Percentiles rank a stretch among this genome's conserved stretches.
Evolutionary conservation across 2,329 filamentous ascomycete genomes (phyloP).

Genomic region (Verticillium klebahnii): DNA sequence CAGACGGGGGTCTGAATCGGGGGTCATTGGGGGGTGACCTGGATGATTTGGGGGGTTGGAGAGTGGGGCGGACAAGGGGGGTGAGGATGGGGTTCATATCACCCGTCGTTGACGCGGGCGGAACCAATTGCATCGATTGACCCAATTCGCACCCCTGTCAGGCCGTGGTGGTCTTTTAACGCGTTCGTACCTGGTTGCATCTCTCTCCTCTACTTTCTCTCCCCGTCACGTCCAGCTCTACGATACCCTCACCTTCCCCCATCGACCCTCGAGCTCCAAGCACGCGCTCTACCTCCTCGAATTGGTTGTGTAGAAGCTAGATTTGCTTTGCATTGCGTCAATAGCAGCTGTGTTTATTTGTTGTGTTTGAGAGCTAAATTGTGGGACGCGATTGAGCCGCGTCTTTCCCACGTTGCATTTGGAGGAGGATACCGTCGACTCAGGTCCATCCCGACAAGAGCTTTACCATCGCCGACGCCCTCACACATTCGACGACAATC

Average conservation of each 20-base stretch:
- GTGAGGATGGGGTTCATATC: background rate
- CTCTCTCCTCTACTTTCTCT: background rate
- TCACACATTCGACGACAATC: constrained; percentile 6
- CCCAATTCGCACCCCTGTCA: background rate
- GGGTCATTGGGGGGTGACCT: too few species aligned
- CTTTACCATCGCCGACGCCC: background rate
- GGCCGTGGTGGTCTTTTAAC: background rate
- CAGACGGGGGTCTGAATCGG: too few species aligned
- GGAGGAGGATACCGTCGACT: too few species aligned
- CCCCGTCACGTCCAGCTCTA: background rate
- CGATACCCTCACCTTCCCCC: background rate
- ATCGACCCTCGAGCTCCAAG: background rate
- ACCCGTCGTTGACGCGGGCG: background rate
- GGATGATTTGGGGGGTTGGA: background rate
- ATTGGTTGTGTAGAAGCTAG: background rate
- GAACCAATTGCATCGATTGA: background rate
- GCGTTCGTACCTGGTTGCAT: background rate
- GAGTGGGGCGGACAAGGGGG: background rate
- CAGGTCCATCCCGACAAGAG: background rate
- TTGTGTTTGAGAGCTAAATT: constrained; percentile 3
- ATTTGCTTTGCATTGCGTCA: background rate
- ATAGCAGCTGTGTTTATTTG: constrained; percentile 1
- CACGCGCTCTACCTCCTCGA: background rate
- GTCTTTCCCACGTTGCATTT: background rate
- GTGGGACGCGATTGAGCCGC: background rate